Conservation (phyloP, 345 rosid genomes). For the Citropsis articulata region DNA sequence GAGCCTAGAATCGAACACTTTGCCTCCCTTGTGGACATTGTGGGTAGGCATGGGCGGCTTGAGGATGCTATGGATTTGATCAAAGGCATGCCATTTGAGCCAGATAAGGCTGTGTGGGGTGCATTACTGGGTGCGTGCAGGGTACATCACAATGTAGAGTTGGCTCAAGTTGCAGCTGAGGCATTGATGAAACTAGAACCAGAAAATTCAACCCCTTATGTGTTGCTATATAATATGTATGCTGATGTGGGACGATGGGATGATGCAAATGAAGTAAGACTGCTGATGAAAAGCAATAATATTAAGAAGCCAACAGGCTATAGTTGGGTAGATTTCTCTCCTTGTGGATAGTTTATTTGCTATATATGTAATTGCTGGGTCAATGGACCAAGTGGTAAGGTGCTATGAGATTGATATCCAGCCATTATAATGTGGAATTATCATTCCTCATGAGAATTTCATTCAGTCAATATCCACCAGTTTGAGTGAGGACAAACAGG, state of each 20-base stretch:
- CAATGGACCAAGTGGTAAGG: background rate
- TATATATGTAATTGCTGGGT: background rate
- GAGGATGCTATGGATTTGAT: conserved; percentile 56
- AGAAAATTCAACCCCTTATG: conserved; percentile 62
- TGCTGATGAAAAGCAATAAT: conserved; percentile 45
- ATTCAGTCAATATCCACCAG: conserved; percentile 67
- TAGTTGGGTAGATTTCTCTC: conserved; percentile 44
- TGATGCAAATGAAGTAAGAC: conserved; percentile 52
- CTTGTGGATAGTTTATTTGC: background rate
- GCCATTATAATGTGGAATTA: background rate
- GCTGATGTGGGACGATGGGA: conserved; percentile 67
- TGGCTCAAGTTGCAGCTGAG: conserved; percentile 66
- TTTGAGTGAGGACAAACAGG: conserved; percentile 64
- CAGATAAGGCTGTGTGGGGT: conserved; percentile 75
- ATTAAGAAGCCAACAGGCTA: conserved; percentile 51
- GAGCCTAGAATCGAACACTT: conserved; percentile 63
- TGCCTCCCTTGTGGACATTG: conserved; percentile 54
- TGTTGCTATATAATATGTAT: conserved; percentile 63
- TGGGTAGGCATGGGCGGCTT: conserved; percentile 57
- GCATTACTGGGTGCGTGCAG: conserved; percentile 69
- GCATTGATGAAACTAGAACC: conserved; percentile 66
- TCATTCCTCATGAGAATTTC: conserved; percentile 58
- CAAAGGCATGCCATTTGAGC: conserved; percentile 55
- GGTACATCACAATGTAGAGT: conserved; percentile 46
- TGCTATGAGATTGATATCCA: background rate